These are phyloP conservation scores for Vaccinium darrowii DNA, from an alignment of 148 eudicot genomes.

Conservation along the genomic window DNA sequence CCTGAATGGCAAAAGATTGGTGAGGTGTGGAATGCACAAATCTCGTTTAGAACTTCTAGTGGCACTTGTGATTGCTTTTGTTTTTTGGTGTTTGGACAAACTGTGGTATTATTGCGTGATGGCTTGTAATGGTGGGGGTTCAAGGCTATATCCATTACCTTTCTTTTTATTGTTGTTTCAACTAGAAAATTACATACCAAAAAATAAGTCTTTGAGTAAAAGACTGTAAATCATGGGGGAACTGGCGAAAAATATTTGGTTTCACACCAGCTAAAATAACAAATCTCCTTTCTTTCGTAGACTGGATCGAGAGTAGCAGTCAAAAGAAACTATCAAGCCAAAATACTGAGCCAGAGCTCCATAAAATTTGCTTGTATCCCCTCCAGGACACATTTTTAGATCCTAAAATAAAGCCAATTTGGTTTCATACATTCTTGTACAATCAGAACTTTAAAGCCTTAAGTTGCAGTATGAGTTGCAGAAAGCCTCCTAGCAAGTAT, in stretches of 20 bases:
- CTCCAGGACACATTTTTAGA: not conserved
- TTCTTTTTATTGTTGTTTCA: too few relatives aligned
- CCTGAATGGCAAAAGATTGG: too few relatives aligned
- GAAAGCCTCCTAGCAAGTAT: not conserved
- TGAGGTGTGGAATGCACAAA: too few relatives aligned
- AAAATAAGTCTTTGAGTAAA: not conserved
- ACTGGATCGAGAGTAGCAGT: not conserved
- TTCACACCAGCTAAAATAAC: not conserved
- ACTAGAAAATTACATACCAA: too few relatives aligned
- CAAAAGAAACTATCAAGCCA: not conserved
- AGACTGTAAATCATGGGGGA: not conserved
- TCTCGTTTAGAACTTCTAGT: too few relatives aligned
- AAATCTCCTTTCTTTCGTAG: not conserved
- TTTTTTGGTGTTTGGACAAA: too few relatives aligned
- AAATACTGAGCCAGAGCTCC: too few relatives aligned
- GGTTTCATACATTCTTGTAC: not conserved
- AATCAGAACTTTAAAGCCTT: not conserved
- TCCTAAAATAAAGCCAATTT: not conserved
- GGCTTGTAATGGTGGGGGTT: too few relatives aligned
- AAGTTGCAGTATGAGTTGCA: not conserved
- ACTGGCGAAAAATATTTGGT: not conserved
- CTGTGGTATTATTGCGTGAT: too few relatives aligned
- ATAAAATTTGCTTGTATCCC: not conserved
- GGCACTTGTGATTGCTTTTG: too few relatives aligned
- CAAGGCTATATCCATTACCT: too few relatives aligned